phyloP scores from a whole-genome alignment of 2,329 filamentous ascomycete genomes.

The Madurella mycetomatis region DNA sequence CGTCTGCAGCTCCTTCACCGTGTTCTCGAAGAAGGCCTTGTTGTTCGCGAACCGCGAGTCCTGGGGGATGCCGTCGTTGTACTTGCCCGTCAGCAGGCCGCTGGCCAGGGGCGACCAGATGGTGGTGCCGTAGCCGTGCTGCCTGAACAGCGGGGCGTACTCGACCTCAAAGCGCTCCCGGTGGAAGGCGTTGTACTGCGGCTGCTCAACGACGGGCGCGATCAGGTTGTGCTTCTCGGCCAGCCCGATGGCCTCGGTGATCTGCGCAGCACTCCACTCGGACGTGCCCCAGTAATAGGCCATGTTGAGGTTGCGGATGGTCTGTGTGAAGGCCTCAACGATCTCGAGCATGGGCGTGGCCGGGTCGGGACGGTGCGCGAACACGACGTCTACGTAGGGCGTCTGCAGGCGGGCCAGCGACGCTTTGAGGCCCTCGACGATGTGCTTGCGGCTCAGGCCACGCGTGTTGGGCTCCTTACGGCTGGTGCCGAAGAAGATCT shows the following conservation, averaged over 20 bases:
- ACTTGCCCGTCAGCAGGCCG: slow-evolving; percentile 59
- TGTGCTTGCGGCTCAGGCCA: slow-evolving; percentile 46
- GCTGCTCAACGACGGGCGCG: slow-evolving; percentile 43
- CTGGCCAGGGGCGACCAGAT: slow-evolving; percentile 52
- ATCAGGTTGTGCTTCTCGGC: slow-evolving; percentile 56
- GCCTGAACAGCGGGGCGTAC: slow-evolving; percentile 52
- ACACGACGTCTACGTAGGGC: slow-evolving; percentile 61
- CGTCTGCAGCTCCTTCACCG: slow-evolving; percentile 46
- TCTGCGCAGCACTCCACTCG: slow-evolving; percentile 57
- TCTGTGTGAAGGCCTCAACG: slow-evolving; percentile 47
- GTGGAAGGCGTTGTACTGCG: slow-evolving; percentile 59
- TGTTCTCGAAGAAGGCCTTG: slow-evolving; percentile 48
- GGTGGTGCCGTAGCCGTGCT: slow-evolving; percentile 53
- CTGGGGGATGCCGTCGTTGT: slow-evolving; percentile 58
- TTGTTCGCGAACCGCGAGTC: slow-evolving; percentile 57
- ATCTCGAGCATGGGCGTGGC: slow-evolving; percentile 58
- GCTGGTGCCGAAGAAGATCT: slow-evolving; percentile 47
- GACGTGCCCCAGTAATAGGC: slow-evolving; percentile 62
- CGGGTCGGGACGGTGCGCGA: slow-evolving; percentile 56
- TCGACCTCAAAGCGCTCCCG: slow-evolving; percentile 58
- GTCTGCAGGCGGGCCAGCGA: slow-evolving; percentile 54
- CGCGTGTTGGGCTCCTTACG: slow-evolving; percentile 55
- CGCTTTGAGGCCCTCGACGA: slow-evolving; percentile 55
- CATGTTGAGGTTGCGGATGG: slow-evolving; percentile 50
- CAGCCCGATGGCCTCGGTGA: slow-evolving; percentile 52